phyloP scores from a whole-genome alignment of 1,139 yeast species.

The Geotrichum bryndzae region DNA sequence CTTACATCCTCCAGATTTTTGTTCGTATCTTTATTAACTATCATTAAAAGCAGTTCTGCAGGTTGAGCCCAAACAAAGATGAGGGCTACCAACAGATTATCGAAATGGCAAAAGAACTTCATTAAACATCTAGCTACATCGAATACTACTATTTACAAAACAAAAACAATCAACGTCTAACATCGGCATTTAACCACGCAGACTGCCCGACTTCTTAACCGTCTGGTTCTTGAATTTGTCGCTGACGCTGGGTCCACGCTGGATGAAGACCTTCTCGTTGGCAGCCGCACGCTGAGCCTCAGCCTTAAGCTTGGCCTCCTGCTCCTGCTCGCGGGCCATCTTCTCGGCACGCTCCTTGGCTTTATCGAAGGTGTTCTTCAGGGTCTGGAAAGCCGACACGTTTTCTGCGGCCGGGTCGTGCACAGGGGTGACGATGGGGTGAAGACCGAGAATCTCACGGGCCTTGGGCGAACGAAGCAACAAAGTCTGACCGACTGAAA shows the following conservation, averaged over 20 bases:
- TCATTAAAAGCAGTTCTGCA: not conserved
- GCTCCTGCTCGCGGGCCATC: slow-evolving; percentile 31
- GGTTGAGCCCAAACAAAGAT: not conserved
- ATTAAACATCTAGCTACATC: not conserved
- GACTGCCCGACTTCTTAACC: slow-evolving; percentile 21
- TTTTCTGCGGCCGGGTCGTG: slow-evolving; percentile 36
- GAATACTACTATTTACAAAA: not conserved
- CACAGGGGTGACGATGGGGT: slow-evolving; percentile 52
- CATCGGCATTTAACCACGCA: slow-evolving; percentile 15
- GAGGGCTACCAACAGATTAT: not conserved
- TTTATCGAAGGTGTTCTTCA: slow-evolving; percentile 55
- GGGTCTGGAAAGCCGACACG: slow-evolving; percentile 45
- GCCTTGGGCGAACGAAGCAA: slow-evolving; percentile 54
- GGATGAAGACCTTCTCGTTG: slow-evolving; percentile 16
- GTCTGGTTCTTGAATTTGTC: slow-evolving; percentile 19
- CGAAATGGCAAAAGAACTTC: slow-evolving; percentile 1
- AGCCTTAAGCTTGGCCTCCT: slow-evolving; percentile 29
- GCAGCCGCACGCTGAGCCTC: slow-evolving; percentile 23
- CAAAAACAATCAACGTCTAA: not conserved
- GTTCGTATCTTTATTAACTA: too few species aligned
- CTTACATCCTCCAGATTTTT: not conserved
- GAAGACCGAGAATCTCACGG: slow-evolving; percentile 56
- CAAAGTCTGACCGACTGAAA: slow-evolving; percentile 66
- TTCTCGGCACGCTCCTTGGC: slow-evolving; percentile 50
- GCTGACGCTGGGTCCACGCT: slow-evolving; percentile 13